Evolutionary conservation across 768 basidiomycete genomes (phyloP).

Genomic region (Mycena maculata): DNA sequence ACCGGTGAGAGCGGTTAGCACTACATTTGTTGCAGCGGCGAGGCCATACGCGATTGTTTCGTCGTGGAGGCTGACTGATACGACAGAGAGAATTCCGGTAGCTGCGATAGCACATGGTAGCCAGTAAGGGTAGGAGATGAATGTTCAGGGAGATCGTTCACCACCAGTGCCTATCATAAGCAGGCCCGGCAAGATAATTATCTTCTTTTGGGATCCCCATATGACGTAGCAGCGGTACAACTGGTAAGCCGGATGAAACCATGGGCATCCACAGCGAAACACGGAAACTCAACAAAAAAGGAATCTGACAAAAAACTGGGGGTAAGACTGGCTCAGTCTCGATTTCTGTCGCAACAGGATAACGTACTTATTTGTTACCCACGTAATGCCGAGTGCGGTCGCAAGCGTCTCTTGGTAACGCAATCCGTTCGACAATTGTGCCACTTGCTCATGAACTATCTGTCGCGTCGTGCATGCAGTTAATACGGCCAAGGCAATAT

Average conservation of each 20-base stretch:
- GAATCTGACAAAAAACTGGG: conserved; percentile 14
- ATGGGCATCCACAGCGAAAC: conserved; percentile 7
- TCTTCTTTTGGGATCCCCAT: conserved; percentile 11
- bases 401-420: conserved; percentile 16
- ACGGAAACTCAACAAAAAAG: conserved; percentile 17
- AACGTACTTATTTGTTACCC: conserved; percentile 9
- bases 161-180: conserved; percentile 12
- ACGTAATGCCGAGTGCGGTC: conserved; percentile 1
- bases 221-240: conserved; percentile 21
- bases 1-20: conserved; percentile 18
- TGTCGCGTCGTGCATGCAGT: conserved; percentile 8
- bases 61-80: conserved; percentile 10
- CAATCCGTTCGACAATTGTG: conserved; percentile 10
- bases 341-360: conserved; percentile 1
- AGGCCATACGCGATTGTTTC: conserved; percentile 13
- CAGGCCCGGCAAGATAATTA: conserved; percentile 14
- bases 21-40: conserved; percentile 17
- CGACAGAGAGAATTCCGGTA: conserved; percentile 12
- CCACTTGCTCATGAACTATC: conserved; percentile 13
- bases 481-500: conserved; percentile 11
- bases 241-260: conserved; percentile 4
- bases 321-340: conserved; percentile 6
- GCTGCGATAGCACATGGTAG: conserved; percentile 14
- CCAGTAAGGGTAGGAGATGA: conserved; percentile 12
- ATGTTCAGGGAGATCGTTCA: conserved; percentile 11